A percentile compares a stretch with the other conserved stretches of the same genome.
Conservation (phyloP, 441 rosid genomes). For the Dalechampia spathulata region DNA sequence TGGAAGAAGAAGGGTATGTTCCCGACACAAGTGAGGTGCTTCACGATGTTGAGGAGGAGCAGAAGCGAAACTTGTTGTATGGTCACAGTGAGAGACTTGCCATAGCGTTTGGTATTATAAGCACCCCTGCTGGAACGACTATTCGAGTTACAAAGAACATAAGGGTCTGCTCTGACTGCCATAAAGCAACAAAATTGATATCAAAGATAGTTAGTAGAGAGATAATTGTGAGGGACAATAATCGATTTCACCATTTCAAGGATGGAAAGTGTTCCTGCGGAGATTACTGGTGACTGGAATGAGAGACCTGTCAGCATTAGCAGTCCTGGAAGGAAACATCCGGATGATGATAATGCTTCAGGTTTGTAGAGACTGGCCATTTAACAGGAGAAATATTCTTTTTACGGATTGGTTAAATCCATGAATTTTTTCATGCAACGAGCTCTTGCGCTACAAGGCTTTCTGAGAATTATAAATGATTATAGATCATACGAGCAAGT, state of each 20-base stretch:
- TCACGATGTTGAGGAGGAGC: slow-evolving; percentile 70
- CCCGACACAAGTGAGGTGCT: slow-evolving; percentile 56
- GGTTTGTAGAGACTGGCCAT: no score
- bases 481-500: no score
- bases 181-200: slow-evolving; percentile 49
- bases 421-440: no score
- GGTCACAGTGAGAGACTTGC: slow-evolving; percentile 71
- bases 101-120: slow-evolving; percentile 58
- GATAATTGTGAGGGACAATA: slow-evolving; percentile 62
- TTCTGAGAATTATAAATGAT: no score
- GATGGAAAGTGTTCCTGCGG: slow-evolving; percentile 64
- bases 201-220: slow-evolving; percentile 57
- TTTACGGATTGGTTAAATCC: no score
- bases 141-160: slow-evolving; percentile 60
- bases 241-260: slow-evolving; percentile 65
- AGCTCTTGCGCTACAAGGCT: no score
- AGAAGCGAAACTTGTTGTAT: slow-evolving; percentile 43
- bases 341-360: no score
- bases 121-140: slow-evolving; percentile 57
- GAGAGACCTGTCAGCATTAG: not conserved
- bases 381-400: no score
- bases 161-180: slow-evolving; percentile 58
- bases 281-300: slow-evolving; percentile 53
- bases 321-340: no score
- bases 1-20: slow-evolving; percentile 68